Base-by-base conservation (phyloP, 2,329 filamentous ascomycete genomes). In the Colletotrichum phormii region DNA sequence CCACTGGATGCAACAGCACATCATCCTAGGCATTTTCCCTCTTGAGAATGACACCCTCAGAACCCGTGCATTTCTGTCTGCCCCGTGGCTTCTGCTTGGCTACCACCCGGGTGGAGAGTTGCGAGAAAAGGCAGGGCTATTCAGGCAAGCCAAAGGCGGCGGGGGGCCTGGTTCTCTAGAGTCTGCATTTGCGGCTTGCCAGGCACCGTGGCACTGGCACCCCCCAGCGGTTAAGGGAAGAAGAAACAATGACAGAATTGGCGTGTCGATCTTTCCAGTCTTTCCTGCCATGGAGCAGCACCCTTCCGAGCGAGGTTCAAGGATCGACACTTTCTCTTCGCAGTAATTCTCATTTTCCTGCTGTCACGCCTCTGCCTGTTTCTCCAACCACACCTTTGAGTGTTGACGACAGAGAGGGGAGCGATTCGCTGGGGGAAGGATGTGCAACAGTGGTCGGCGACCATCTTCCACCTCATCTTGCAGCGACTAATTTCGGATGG, bases 401-500 rank as follows among this genome's bases (percentile, higher is more conserved):
- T 18, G 13, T 57, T 12, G 57, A 59, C 37, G 13, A 46, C n/a
- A 49, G 2, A 29, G 26, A 24, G 31, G 26, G 26, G 66, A 67
- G 51, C 59, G 54, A 26, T 49, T 55, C 55, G 58, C 55, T 64
- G 60, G 57, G 59, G 60, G 62, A 53, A 66, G 46, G 49, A 64
- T 61, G 49, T 57, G 15, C 31, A 55, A 33, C 29, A 72, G 60
- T 65, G 65, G 66, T 73, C 65, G 62, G 29, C 62, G 58, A 66
- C 62, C 67, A 24, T 61, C n/a, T 51, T n/a, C 15, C 15, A 55
- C 22, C 53, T 53, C 33, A 74, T 42, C 51, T 60, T 65, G 67
- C 67, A 75, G 71, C 46, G 67, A 68, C 60, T 60, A 72, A 74
- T 75, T 37, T 75, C 71, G 73, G 73, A 71, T 64, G 46, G 58